phyloP scores from a whole-genome alignment of 768 basidiomycete species.

The Rhizopogon vulgaris region DNA sequence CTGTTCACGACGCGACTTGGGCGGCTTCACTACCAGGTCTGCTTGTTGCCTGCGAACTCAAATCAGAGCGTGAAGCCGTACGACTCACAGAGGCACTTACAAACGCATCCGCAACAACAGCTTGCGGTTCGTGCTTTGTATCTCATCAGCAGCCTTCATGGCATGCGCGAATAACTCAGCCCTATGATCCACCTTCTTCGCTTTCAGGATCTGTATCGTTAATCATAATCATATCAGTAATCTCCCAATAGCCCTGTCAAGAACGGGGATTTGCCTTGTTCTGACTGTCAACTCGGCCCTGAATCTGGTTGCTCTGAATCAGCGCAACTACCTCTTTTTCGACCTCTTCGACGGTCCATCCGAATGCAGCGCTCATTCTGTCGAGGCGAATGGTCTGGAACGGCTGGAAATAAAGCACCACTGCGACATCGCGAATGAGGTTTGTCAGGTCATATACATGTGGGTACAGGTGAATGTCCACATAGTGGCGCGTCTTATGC shows the following conservation, averaged over 20 bases:
- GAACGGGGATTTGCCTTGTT: constrained; percentile 55
- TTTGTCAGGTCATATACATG: constrained; percentile 64
- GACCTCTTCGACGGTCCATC: constrained; percentile 67
- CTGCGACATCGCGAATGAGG: constrained; percentile 69
- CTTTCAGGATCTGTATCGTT: constrained; percentile 59
- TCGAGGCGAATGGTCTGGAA: constrained; percentile 81
- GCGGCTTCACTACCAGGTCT: constrained; percentile 65
- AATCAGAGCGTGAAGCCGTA: neutral
- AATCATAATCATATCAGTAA: neutral
- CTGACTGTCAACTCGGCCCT: constrained; percentile 82
- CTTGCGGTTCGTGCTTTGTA: constrained; percentile 69
- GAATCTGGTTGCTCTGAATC: constrained; percentile 72
- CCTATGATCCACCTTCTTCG: constrained; percentile 75
- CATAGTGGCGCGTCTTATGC: constrained; percentile 64
- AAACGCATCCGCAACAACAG: constrained; percentile 77
- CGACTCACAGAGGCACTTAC: constrained; percentile 37
- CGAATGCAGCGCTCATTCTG: constrained; percentile 83
- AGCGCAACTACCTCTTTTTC: constrained; percentile 70
- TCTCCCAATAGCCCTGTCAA: neutral
- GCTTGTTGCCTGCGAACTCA: constrained; percentile 60
- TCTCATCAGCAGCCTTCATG: constrained; percentile 65
- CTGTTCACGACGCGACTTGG: constrained; percentile 36
- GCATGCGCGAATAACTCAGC: constrained; percentile 72
- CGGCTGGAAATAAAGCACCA: constrained; percentile 87
- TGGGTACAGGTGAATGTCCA: constrained; percentile 70